Evolutionary conservation across 23 red algal species (phyloP), one percentile per base, ranked within the genome.

Genomic region (Pyropia haitanensis): DNA sequence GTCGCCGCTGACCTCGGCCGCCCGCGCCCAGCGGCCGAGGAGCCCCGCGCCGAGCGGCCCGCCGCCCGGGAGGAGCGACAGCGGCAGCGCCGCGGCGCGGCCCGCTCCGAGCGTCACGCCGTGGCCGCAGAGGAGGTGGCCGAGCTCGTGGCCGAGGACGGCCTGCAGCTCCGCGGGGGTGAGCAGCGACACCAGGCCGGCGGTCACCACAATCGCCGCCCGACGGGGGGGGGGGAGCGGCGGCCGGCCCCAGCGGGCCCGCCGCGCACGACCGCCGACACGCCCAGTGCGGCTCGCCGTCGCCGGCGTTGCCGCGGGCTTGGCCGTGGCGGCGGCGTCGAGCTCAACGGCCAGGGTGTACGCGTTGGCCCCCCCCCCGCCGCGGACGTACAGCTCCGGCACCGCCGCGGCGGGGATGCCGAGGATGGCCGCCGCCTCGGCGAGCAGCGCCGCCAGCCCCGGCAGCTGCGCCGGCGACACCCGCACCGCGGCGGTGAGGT

Each of bases 1-100:
- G 81, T 98, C 94, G 55, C 94, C 91, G 28, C 68, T 86, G 18
- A 98, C 66, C 73, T 98, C 94, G 18, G 94, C 94, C 1, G 94
- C 67, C 46, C 80, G 79, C 39, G 87, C 77, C 94, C 94, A 98
- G 30, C 55, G 29, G 25, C 62, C 27, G 18, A 95, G 46, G 32
- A 73, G 81, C 18, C 72, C 62, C 39, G 39, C 4, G 10, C 39
- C 13, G 39, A 46, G 39, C 39, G 39, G 10, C 7, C 39, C 39
- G 5, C 39, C 4, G 4, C 39, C 39, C 0, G 39, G 39, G 10
- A 46, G 2, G 39, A 46, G 39, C 39, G 68, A 74, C 29, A 88
- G 49, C 16, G 76, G 48, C 15, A 73, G 78, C 18, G 80, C 72
- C 44, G 88, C 32, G 18, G 76, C 52, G 30, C 64, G 66, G 20